Evolutionary conservation across 768 basidiomycete species (phyloP), one percentile per base, ranked within the genome.

Genomic region (Grammothele lineata): DNA sequence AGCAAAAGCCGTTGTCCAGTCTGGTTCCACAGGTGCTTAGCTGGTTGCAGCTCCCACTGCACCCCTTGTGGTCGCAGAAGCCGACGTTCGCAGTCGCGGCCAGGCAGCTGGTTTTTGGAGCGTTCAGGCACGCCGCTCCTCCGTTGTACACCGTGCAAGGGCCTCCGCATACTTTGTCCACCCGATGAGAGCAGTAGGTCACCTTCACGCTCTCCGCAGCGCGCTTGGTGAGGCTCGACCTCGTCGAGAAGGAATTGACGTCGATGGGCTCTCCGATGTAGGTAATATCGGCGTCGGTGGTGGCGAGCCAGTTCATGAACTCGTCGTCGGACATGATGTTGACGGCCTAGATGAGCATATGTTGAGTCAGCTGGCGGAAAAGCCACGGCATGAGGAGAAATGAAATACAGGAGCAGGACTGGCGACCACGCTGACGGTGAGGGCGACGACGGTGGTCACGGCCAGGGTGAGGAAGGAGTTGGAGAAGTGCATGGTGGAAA

Each of bases 121-220:
- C 57, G 21, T 35, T 25, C 40, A 63, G 50, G 45, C 65, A 68
- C 0, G 43, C 38, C 3, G 48, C 45, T 6, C 53, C 49, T 10
- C 64, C 64, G 33, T 55, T 60, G 54, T 60, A 63, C 0, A 64
- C 60, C n/a, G 56, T 66, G 55, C 67, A 68, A 3, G 48, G 5
- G 10, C 64, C 63, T 12, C 57, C 58, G 53, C 66, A 68, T 33
- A 62, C 52, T 37, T 56, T 56, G 12, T 37, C 23, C 3, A 43
- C 25, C 17, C 56, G 38, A 22, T 23, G 41, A 36, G 32, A 55
- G 52, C 66, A 68, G 54, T 59, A 66, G 12, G 54, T 57, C 22
- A 68, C 60, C 0, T 45, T 59, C 3, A 55, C 59, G 37, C 42
- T 35, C n/a, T 50, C 32, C 27, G 54, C 51, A n/a, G 42, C 39